A percentile compares a stretch with the other conserved stretches of the same genome.
These are phyloP conservation scores for Globisporangium nodosum DNA, from an alignment of 352 stramenopile species.

Conservation along the genomic window DNA sequence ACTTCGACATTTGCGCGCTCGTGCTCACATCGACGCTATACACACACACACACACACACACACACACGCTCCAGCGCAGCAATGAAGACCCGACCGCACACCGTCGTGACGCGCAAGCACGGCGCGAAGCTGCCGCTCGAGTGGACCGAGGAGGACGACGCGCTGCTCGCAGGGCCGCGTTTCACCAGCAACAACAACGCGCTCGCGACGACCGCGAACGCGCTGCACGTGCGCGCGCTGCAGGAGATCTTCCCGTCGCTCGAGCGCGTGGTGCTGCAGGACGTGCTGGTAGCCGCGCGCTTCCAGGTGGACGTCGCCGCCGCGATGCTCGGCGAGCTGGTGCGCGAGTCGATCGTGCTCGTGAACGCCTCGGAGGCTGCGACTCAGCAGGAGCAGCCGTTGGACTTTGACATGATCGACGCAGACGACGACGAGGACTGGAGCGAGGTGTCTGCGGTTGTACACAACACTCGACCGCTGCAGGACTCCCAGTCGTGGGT, in stretches of 20 bases:
- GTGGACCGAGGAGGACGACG: slow-evolving; percentile 8
- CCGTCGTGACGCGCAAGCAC: neutral
- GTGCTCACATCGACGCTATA: no score
- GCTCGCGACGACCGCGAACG: slow-evolving; percentile 26
- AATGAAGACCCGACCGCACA: neutral
- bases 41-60: no score
- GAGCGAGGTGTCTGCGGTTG: slow-evolving; percentile 35
- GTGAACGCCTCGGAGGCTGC: no score
- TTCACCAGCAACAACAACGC: slow-evolving; percentile 12
- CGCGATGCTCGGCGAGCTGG: slow-evolving; percentile 52
- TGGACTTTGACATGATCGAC: slow-evolving; percentile 34
- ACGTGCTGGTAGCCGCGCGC: slow-evolving; percentile 59
- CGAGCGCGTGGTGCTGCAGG: slow-evolving; percentile 37
- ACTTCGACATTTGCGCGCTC: no score
- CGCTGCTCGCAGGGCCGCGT: slow-evolving; percentile 16
- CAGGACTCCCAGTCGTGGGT: slow-evolving; percentile 34
- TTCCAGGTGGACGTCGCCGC: slow-evolving; percentile 61
- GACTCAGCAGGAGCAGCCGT: neutral
- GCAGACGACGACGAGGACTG: slow-evolving; percentile 48
- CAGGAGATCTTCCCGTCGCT: slow-evolving; percentile 56
- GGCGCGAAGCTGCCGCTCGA: neutral
- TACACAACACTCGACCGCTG: neutral
- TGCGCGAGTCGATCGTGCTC: slow-evolving; percentile 14
- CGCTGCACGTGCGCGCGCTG: slow-evolving; percentile 38
- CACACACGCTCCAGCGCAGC: no score